Base-by-base conservation (phyloP, 768 basidiomycete genomes). In the Phanerochaete sordida region DNA sequence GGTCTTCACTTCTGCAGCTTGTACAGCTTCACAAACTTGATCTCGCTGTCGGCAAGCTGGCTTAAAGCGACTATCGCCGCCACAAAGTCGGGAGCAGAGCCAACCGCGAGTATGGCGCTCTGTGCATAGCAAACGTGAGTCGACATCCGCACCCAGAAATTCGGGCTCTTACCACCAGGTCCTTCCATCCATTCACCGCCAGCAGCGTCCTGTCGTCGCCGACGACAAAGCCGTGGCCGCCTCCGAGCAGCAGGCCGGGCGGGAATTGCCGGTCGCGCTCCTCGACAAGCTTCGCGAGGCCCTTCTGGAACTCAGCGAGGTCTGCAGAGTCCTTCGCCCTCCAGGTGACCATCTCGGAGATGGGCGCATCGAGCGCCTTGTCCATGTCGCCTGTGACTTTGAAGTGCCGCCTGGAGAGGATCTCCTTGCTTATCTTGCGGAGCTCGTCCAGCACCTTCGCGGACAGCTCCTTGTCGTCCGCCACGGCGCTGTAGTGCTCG, bases 391-490 rank as follows among this genome's bases (percentile, higher is more conserved):
- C 46, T 4, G 8, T 11, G 23, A 35, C 48, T 50, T 61, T 57
- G 56, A 56, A 26, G 37, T 62, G 48, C 28, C 48, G 13, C 56
- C 43, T 31, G 24, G 19, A 48, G 26, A 50, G 37, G 19, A 58
- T 47, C 9, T 9, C 8, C 16, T 15, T 46, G n/a, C 31, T 5
- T n/a, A 35, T 50, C 19, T 50, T 28, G n/a, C n/a, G 33, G 23
- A 62, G 44, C 26, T 56, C 43, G 19, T 46, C 39, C 8, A 27
- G 44, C 13, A 65, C 57, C 24, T 27, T 23, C 0, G 64, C 59
- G 57, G 63, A 68, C 7, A 31, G 45, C 27, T 52, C 60, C 28
- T 31, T 31, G 50, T 66, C 56, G 13, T 60, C 49, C 52, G 62
- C 61, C 31, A 66, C 48, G 27, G 39, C 52, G 9, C 57, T 4